Evolutionary conservation across 2,329 filamentous ascomycete genomes (phyloP).

Genomic region (Pseudocercospora musae): DNA sequence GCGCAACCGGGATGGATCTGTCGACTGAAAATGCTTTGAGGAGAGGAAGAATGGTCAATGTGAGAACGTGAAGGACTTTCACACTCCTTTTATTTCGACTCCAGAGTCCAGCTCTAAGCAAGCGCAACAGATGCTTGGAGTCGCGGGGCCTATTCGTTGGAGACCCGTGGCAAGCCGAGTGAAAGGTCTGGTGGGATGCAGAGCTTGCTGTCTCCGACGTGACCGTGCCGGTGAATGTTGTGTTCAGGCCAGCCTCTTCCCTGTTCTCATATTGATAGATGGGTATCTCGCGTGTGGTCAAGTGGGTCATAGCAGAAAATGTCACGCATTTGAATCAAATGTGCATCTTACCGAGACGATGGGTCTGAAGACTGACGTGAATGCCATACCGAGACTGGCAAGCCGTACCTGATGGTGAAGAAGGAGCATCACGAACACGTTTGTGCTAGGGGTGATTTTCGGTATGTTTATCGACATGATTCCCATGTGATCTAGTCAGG

Average conservation of each 20-base stretch:
- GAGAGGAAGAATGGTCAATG: background rate
- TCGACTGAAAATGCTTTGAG: background rate
- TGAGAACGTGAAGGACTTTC: background rate
- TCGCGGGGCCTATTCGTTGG: conserved; percentile 18
- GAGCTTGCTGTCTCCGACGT: conserved; percentile 15
- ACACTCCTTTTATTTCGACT: conserved; percentile 10
- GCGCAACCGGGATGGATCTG: background rate
- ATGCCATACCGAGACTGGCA: background rate
- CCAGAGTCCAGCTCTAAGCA: conserved; percentile 6
- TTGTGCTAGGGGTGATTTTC: background rate
- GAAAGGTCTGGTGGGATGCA: conserved; percentile 17
- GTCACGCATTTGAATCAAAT: conserved; percentile 5
- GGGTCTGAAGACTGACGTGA: background rate
- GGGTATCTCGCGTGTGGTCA: conserved; percentile 10
- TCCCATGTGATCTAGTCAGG: background rate
- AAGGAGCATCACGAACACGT: background rate
- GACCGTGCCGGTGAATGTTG: conserved; percentile 12
- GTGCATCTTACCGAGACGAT: conserved; percentile 1
- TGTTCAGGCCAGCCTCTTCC: conserved; percentile 15
- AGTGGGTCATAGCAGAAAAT: conserved; percentile 13
- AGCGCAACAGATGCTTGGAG: conserved; percentile 16
- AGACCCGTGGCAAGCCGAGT: conserved; percentile 19
- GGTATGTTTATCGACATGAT: background rate
- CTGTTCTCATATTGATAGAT: conserved; percentile 16
- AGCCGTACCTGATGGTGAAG: background rate